A percentile compares a stretch with the other conserved stretches of the same genome.
phyloP scores from a whole-genome alignment of 352 stramenopile genomes.

The Pythium myriotylum region DNA sequence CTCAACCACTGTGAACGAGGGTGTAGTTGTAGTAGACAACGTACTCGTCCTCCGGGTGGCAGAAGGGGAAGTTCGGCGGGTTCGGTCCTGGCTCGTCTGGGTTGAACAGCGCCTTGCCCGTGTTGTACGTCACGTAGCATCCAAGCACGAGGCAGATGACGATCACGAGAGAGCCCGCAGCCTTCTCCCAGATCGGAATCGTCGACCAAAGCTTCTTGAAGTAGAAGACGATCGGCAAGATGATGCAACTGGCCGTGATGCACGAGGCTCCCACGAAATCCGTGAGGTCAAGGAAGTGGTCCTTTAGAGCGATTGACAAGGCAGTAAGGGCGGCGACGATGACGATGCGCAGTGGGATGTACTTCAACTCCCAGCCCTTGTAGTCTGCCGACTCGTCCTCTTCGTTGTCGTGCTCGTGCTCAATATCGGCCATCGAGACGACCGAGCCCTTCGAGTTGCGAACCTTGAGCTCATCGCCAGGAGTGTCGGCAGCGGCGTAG shows the following conservation, averaged over 20 bases:
- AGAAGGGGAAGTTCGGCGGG: constrained; percentile 30
- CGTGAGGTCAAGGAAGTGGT: constrained; percentile 62
- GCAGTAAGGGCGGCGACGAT: constrained; percentile 55
- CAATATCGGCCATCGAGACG: constrained; percentile 36
- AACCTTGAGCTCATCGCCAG: constrained; percentile 15
- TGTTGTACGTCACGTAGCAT: constrained; percentile 55
- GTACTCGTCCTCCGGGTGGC: constrained; percentile 23
- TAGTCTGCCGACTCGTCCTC: constrained; percentile 40
- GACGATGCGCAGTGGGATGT: constrained; percentile 53
- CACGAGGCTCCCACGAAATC: constrained; percentile 69
- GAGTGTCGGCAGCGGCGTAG: constrained; percentile 32
- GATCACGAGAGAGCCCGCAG: constrained; percentile 38
- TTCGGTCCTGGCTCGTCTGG: constrained; percentile 23
- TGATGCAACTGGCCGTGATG: constrained; percentile 59
- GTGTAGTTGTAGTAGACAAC: constrained; percentile 45
- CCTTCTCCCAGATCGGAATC: constrained; percentile 44
- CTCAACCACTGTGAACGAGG: too few species aligned
- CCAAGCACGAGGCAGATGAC: constrained; percentile 42
- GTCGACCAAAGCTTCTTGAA: constrained; percentile 25
- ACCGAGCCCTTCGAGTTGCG: constrained; percentile 20
- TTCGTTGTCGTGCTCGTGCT: constrained; percentile 39
- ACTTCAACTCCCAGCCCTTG: constrained; percentile 45
- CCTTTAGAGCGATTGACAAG: constrained; percentile 31
- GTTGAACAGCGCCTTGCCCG: constrained; percentile 55
- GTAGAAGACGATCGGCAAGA: constrained; percentile 70